phyloP scores from a whole-genome alignment of 116 monocot species.

The Phalaenopsis hybrid region DNA sequence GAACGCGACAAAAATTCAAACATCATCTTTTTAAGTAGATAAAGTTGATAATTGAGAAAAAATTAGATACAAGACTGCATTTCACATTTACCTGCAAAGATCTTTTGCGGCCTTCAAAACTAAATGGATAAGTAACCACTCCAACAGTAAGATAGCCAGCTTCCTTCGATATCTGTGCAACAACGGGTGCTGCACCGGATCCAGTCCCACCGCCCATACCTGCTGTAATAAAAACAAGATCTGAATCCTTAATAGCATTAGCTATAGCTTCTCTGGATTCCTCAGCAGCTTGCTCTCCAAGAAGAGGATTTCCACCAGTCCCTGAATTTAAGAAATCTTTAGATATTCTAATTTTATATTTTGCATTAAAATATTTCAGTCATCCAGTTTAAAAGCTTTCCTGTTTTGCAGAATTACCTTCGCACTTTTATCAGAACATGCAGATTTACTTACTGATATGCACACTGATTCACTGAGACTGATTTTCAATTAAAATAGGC shows the following conservation, averaged over 20 bases:
- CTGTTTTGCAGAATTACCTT: not conserved
- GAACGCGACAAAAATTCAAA: not conserved
- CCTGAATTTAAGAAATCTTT: slow-evolving; percentile 33
- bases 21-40: not conserved
- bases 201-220: slow-evolving; percentile 98
- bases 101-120: slow-evolving; percentile 95
- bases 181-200: slow-evolving; percentile 96
- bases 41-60: not conserved
- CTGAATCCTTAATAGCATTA: slow-evolving; percentile 68
- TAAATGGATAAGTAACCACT: slow-evolving; percentile 97
- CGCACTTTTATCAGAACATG: not conserved
- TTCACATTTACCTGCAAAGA: slow-evolving; percentile 62
- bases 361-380: not conserved
- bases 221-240: slow-evolving; percentile 91
- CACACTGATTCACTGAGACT: not conserved
- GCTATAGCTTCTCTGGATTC: slow-evolving; percentile 82
- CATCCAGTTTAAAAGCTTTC: not conserved
- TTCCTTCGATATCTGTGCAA: slow-evolving; percentile 90
- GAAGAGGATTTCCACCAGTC: slow-evolving; percentile 86
- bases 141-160: slow-evolving; percentile 96
- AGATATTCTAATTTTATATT: not conserved
- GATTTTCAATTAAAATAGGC: not conserved
- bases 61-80: not conserved
- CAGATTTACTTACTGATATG: not conserved
- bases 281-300: slow-evolving; percentile 93